These are phyloP conservation scores for Hysterangium stoloniferum DNA, from an alignment of 768 basidiomycete species.

Conservation along the genomic window DNA sequence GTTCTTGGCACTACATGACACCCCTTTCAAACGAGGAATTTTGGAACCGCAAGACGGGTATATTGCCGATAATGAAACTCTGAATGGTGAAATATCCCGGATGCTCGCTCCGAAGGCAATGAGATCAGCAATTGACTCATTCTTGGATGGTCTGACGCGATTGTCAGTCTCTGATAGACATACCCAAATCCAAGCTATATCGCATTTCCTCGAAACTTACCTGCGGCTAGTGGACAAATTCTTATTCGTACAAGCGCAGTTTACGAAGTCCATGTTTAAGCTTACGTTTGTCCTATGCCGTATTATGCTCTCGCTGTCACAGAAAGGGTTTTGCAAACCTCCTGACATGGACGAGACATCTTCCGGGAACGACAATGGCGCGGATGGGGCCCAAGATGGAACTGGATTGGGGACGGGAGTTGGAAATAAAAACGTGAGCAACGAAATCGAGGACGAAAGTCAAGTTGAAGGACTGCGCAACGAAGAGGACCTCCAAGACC, in stretches of 20 bases:
- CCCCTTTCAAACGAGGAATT: neutral
- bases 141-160: constrained; percentile 8
- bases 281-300: constrained; percentile 71
- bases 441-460: constrained; percentile 92
- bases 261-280: constrained; percentile 79
- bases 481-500: constrained; percentile 41
- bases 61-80: constrained; percentile 40
- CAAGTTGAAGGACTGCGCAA: constrained; percentile 91
- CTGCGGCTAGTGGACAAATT: constrained; percentile 47
- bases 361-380: constrained; percentile 32
- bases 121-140: constrained; percentile 30
- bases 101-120: constrained; percentile 32
- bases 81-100: constrained; percentile 26
- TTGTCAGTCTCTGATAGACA: neutral
- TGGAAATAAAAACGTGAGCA: constrained; percentile 82
- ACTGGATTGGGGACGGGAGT: constrained; percentile 84
- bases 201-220: constrained; percentile 73
- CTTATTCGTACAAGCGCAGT: constrained; percentile 47
- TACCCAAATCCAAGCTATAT: neutral
- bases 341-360: constrained; percentile 56
- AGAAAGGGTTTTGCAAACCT: constrained; percentile 91
- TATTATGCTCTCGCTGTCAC: constrained; percentile 62
- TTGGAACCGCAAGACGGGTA: constrained; percentile 33
- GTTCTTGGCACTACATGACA: constrained; percentile 38
- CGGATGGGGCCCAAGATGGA: constrained; percentile 45